Conservation (phyloP, 768 basidiomycete species). For the Amanita pseudoporphyria region DNA sequence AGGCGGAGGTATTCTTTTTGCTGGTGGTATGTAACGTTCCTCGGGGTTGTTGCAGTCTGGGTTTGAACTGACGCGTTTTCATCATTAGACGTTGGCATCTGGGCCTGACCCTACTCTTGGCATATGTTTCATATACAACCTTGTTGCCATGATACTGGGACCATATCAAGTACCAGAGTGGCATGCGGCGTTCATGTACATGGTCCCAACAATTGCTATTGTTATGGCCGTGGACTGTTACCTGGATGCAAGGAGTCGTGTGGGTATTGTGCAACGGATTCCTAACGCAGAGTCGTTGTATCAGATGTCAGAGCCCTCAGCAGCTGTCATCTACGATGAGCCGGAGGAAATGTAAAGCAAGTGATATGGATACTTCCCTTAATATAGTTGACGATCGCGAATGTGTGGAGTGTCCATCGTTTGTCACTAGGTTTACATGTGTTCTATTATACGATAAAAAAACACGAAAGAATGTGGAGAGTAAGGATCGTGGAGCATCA, state of each 20-base stretch:
- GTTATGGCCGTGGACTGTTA: slow-evolving; percentile 10
- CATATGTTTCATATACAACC: slow-evolving; percentile 21
- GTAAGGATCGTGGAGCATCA: too few species aligned
- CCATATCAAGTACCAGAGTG: slow-evolving; percentile 14
- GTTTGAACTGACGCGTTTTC: not conserved
- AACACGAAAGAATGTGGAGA: too few species aligned
- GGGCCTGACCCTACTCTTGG: slow-evolving; percentile 28
- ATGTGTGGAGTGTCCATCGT: too few species aligned
- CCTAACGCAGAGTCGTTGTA: slow-evolving; percentile 10
- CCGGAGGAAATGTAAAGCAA: not conserved
- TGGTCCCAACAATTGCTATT: slow-evolving; percentile 13
- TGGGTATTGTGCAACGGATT: not conserved
- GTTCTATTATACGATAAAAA: too few species aligned
- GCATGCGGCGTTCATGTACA: slow-evolving; percentile 17
- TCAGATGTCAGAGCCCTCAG: not conserved
- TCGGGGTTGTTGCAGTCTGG: not conserved
- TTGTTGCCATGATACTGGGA: slow-evolving; percentile 22
- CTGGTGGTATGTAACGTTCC: slow-evolving; percentile 19
- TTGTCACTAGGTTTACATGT: too few species aligned
- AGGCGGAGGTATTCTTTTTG: slow-evolving; percentile 19
- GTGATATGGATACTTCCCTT: too few species aligned
- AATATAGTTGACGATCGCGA: too few species aligned
- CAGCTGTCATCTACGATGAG: not conserved
- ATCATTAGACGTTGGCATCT: slow-evolving; percentile 25
- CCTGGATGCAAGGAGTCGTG: not conserved